Base-by-base conservation (phyloP, 345 rosid species). In the Linum trigynum region DNA sequence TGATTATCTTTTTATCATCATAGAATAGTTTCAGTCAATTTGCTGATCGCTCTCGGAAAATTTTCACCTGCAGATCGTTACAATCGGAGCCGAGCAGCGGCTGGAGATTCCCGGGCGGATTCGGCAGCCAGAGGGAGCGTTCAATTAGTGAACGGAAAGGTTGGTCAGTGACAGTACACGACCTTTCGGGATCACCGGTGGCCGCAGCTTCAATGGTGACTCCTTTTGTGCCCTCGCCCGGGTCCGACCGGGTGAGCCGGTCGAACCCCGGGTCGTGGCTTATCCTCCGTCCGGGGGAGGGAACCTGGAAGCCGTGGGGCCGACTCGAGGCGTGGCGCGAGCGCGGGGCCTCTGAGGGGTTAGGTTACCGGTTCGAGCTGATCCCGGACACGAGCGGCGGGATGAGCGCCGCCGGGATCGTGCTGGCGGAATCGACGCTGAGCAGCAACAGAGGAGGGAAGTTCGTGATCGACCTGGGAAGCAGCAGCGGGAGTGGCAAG, bases 241-340 rank as follows among this genome's bases (percentile, higher is more conserved):
- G 96, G 42, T 81, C 96, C 0, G 96, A 89, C 75, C 77, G 98
- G 35, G 98, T 91, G 8, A 89, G 92, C 80, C 89, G 92, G 2
- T 89, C 98, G 3, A 89, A 89, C 71, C 95, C 96, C 0, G 98
- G 96, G 3, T 80, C 83, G 0, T 91, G 98, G 98, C 95, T 91
- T 37, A 85, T 89, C 60, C 84, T 91, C 63, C 90, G 96, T 7
- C 95, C 90, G 0, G 88, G 95, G 0, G 88, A 80, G 50, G 80
- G 85, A 41, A 87, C 92, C 12, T 92, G 95, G 98, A 87, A 86
- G 64, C 96, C 96, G 0, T 92, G 96, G 98, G 98, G 92, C 0
- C 77, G 95, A 2, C 91, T 92, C 5, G 92, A 92, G 77, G 96
- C 98, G 1, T 92, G 96, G 96, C 86, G 98, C 17, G 96, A 89